Percentiles rank a stretch among this genome's conserved stretches.
These are phyloP conservation scores for Suillus weaverae DNA, from an alignment of 768 basidiomycete genomes.

Conservation along the genomic window DNA sequence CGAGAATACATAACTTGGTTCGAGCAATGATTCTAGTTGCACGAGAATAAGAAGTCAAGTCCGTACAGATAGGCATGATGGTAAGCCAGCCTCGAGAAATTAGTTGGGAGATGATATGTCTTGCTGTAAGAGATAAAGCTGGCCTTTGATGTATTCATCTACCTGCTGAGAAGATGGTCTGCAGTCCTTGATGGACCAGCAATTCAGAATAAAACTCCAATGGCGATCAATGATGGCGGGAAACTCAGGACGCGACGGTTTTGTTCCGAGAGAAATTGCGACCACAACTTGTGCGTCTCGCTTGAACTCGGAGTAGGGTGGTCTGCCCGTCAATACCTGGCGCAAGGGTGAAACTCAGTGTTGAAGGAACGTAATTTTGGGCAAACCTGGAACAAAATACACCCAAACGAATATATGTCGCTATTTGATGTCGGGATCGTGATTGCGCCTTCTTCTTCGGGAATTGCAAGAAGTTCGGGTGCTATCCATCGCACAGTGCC, in stretches of 20 bases:
- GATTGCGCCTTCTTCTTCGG: slow-evolving; percentile 17
- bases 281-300: slow-evolving; percentile 13
- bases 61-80: not conserved
- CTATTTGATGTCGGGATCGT: slow-evolving; percentile 24
- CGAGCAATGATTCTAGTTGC: not conserved
- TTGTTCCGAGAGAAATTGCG: slow-evolving; percentile 8
- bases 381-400: slow-evolving; percentile 13
- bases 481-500: slow-evolving; percentile 8
- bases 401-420: slow-evolving; percentile 46
- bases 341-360: not conserved
- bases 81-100: not conserved
- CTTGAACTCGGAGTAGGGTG: slow-evolving; percentile 10
- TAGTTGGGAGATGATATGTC: too few relatives aligned
- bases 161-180: slow-evolving; percentile 13
- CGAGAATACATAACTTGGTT: not conserved
- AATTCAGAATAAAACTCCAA: slow-evolving; percentile 12
- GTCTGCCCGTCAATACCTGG: slow-evolving; percentile 6
- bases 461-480: slow-evolving; percentile 33
- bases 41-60: not conserved
- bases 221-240: not conserved
- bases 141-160: slow-evolving; percentile 29
- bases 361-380: not conserved
- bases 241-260: slow-evolving; percentile 3
- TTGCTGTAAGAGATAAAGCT: not conserved
- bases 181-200: slow-evolving; percentile 20